Evolutionary conservation across 1,284 basidiomycete species (phyloP).

Genomic region (Tylopilus sp.): DNA sequence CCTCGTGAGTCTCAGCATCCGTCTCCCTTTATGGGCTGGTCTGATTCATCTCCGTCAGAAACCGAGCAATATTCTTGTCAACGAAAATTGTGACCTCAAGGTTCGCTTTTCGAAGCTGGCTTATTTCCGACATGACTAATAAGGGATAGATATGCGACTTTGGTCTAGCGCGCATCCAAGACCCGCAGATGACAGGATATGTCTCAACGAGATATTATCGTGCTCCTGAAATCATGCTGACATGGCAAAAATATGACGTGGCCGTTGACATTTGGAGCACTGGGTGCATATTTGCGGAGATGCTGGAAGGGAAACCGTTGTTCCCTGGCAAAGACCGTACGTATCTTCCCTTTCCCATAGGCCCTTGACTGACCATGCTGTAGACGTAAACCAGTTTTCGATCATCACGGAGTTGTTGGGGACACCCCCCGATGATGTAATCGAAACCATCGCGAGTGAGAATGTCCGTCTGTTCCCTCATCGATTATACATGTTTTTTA

Average conservation of each 20-base stretch:
- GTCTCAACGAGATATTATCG: conserved; percentile 99
- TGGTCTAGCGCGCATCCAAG: conserved; percentile 92
- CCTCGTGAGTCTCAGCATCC: conserved; percentile 51
- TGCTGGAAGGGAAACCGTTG: conserved; percentile 97
- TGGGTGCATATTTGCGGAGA: conserved; percentile 99
- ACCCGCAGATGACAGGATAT: conserved; percentile 99
- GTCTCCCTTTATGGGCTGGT: not conserved
- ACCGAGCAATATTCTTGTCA: conserved; percentile 99
- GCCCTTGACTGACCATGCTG: conserved; percentile 6
- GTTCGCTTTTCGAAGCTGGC: conserved; percentile 33
- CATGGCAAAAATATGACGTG: conserved; percentile 99
- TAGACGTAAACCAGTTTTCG: conserved; percentile 99
- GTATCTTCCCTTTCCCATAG: conserved; percentile 32
- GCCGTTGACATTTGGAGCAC: conserved; percentile 99
- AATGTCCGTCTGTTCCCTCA: conserved; percentile 59
- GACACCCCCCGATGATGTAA: conserved; percentile 98
- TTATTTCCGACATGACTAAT: conserved; percentile 12
- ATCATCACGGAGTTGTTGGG: conserved; percentile 99
- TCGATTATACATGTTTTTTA: conserved; percentile 15
- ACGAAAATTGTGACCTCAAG: conserved; percentile 99
- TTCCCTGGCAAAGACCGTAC: conserved; percentile 98
- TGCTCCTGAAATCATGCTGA: conserved; percentile 99
- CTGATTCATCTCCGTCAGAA: conserved; percentile 52
- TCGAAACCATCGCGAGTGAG: conserved; percentile 97
- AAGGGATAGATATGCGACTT: conserved; percentile 89